phyloP scores from a whole-genome alignment of 2,329 filamentous ascomycete species.

The Alternaria sp. region DNA sequence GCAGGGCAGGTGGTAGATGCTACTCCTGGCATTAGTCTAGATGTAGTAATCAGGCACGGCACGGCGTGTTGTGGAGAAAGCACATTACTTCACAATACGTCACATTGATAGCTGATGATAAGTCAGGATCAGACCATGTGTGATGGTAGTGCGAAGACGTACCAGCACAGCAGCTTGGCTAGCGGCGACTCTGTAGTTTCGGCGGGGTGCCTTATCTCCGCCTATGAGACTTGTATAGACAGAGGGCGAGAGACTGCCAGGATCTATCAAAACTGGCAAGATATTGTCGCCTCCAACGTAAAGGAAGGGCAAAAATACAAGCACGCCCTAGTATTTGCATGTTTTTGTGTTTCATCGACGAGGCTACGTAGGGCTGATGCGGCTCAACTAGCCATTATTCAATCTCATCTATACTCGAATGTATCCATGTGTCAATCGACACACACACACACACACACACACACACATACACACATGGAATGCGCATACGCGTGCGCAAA shows the following conservation, averaged over 20 bases:
- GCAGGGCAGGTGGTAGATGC: not conserved
- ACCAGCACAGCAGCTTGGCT: not conserved
- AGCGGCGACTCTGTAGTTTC: conserved; percentile 7
- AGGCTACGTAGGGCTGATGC: not conserved
- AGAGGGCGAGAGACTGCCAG: not conserved
- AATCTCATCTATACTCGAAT: not conserved
- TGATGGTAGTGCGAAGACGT: conserved; percentile 1
- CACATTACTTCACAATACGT: not conserved
- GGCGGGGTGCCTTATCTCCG: conserved; percentile 7
- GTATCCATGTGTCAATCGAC: not conserved
- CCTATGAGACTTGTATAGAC: not conserved
- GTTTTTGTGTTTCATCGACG: not conserved
- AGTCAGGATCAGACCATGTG: not conserved
- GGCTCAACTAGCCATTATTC: not conserved
- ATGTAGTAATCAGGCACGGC: not conserved
- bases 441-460: not conserved
- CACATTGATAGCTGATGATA: not conserved
- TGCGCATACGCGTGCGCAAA: conserved; percentile 8
- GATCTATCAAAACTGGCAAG: not conserved
- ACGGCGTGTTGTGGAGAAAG: not conserved
- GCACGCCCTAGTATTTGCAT: not conserved
- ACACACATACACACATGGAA: not conserved
- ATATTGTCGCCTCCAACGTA: conserved; percentile 5
- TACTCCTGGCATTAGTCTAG: conserved; percentile 4
- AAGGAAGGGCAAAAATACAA: conserved; percentile 4